Percentiles rank a stretch among this genome's conserved stretches.
Conservation (phyloP, 2,329 filamentous ascomycete genomes). For the Cercospora sp. region DNA sequence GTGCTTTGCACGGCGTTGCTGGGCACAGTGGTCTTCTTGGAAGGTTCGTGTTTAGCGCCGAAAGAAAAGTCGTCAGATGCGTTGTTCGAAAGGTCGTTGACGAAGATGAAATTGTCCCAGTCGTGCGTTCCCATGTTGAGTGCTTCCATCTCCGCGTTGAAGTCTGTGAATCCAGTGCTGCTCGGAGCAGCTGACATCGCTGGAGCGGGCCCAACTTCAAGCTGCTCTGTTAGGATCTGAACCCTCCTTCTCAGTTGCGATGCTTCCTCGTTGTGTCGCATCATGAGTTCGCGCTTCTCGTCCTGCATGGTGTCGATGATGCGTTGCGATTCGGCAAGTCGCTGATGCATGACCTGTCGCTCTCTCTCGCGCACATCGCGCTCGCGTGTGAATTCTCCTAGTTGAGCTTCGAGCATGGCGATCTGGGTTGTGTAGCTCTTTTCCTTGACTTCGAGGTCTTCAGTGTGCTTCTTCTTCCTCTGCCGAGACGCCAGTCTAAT, state of each 20-base stretch:
- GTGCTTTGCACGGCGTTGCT: constrained; percentile 23
- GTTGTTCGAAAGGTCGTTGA: constrained; percentile 52
- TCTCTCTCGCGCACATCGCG: constrained; percentile 36
- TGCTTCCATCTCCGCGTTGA: constrained; percentile 80
- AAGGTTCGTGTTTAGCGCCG: constrained; percentile 43
- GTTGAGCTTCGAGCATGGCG: constrained; percentile 73
- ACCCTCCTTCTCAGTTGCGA: constrained; percentile 92
- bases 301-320: constrained; percentile 74
- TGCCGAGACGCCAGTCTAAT: constrained; percentile 88
- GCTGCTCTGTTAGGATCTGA: constrained; percentile 67
- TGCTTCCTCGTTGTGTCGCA: constrained; percentile 84
- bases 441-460: constrained; percentile 95
- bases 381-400: constrained; percentile 65
- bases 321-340: constrained; percentile 73
- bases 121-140: constrained; percentile 69
- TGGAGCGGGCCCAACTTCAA: constrained; percentile 59
- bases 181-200: constrained; percentile 54
- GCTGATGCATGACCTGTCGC: constrained; percentile 56
- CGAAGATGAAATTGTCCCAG: constrained; percentile 81
- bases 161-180: constrained; percentile 65
- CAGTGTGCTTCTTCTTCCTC: constrained; percentile 97
- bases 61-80: constrained; percentile 56
- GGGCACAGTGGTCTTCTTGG: constrained; percentile 28
- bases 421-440: constrained; percentile 82
- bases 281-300: constrained; percentile 91